Percentiles rank a stretch among this genome's conserved stretches.
Evolutionary conservation across 73 alveolate genomes (phyloP).

Genomic region (Paramecium octaurelia): DNA sequence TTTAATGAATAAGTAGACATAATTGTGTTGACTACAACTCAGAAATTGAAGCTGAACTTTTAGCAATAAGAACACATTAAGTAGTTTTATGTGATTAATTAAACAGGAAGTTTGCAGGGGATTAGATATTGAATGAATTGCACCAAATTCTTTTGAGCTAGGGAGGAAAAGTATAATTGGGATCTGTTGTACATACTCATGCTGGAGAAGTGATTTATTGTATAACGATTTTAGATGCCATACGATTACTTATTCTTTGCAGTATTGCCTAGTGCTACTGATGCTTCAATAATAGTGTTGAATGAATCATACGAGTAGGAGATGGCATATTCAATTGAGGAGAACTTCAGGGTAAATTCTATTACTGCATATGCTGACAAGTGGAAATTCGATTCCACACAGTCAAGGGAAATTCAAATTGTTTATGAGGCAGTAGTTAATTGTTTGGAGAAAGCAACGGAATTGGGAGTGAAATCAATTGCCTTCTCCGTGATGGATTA

Average conservation of each 20-base stretch:
- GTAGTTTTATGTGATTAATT: neutral
- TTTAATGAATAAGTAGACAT: constrained; percentile 5
- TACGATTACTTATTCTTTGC: constrained; percentile 24
- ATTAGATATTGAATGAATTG: neutral
- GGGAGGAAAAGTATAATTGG: constrained; percentile 30
- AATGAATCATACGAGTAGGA: neutral
- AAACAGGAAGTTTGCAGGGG: neutral
- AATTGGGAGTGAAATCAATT: neutral
- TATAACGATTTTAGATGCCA: neutral
- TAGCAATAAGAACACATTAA: neutral
- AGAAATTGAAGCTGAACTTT: neutral
- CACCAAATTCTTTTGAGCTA: neutral
- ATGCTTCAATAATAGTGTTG: neutral
- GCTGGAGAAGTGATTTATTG: constrained; percentile 6
- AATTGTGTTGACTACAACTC: neutral
- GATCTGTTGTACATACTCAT: constrained; percentile 39
- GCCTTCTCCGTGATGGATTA: neutral
- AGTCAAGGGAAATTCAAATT: neutral
- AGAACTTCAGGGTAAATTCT: neutral
- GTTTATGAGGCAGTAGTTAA: constrained; percentile 2
- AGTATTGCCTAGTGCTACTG: neutral
- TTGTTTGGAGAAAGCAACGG: constrained; percentile 9
- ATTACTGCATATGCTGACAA: neutral
- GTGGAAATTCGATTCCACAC: neutral
- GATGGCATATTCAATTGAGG: neutral